Base-by-base conservation (phyloP, 1,284 basidiomycete species). In the Naganishia liquefaciens region DNA sequence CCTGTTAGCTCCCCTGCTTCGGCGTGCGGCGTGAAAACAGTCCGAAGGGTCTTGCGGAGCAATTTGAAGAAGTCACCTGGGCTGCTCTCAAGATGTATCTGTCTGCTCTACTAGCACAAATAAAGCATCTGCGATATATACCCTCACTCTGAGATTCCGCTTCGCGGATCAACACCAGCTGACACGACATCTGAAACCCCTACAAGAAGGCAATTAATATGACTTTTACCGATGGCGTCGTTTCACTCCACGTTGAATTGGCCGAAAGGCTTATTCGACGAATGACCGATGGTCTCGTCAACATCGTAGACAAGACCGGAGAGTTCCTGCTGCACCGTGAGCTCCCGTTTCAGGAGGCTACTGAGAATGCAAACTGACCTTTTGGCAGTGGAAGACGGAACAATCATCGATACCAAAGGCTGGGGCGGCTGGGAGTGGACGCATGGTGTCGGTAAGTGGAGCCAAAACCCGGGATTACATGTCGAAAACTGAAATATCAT, bases 361-460 rank as follows among this genome's bases (percentile, higher is more conserved):
- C 25, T 28, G 6, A 3, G 11, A 25, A 37, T 44, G 37, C 23
- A 46, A 51, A 37, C 63, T 52, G 44, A 55, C 17, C 21, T 30
- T 27, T 33, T 5, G n/a, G n/a, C 27, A 78, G 76, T 86, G 37
- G 77, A 78, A 23, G 85, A 86, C 72, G 85, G 85, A 0, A 81
- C 84, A 13, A 74, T 85, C 25, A 85, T 87, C 64, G 85, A 87
- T 69, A 87, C 85, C 1, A 87, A 87, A 70, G 84, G 85, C 4
- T 87, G 85, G 85, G 81, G 84, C 63, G 75, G 75, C 2, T 87
- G 85, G 85, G 85, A 87, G 78, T 87, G 85, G 85, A 86, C 85
- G 6, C 85, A 86, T 71, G 85, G 85, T 64, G 71, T 76, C 19
- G 55, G 55, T 58, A 47, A 23, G 43, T 58, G 43, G 74, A 71